These are phyloP conservation scores for Stentor coeruleus DNA, from an alignment of 73 alveolate genomes.

Conservation along the genomic window DNA sequence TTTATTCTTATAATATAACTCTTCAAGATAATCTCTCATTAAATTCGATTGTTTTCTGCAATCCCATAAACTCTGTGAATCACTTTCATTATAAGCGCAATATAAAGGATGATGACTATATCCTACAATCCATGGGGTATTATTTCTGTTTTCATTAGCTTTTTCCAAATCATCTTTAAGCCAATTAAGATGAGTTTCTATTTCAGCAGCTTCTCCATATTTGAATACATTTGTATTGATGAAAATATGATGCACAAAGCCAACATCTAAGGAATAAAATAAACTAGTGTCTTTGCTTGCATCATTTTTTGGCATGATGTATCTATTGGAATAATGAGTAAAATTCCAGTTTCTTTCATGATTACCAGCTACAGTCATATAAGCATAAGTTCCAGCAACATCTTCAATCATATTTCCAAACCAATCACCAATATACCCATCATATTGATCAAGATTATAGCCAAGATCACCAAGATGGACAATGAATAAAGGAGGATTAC, in stretches of 20 bases:
- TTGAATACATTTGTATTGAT: background rate
- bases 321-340: background rate
- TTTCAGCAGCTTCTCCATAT: background rate
- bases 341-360: background rate
- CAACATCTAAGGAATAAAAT: background rate
- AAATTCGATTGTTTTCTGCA: background rate
- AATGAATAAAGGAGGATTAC: background rate
- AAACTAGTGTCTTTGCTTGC: background rate
- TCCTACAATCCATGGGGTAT: constrained; percentile 8
- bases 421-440: background rate
- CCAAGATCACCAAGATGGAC: constrained; percentile 14
- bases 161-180: background rate
- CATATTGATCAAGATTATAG: background rate
- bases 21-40: background rate
- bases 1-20: background rate
- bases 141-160: background rate
- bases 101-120: constrained; percentile 5
- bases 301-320: background rate
- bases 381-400: background rate
- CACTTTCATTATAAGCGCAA: background rate
- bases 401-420: background rate
- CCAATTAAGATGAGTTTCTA: background rate
- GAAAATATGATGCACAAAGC: background rate
- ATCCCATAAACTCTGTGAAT: background rate
- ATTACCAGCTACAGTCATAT: constrained; percentile 15